Evolutionary conservation across 805 yeast genomes (phyloP), one percentile per base, ranked within the genome.

Genomic region (Priceomyces fermenticarens): DNA sequence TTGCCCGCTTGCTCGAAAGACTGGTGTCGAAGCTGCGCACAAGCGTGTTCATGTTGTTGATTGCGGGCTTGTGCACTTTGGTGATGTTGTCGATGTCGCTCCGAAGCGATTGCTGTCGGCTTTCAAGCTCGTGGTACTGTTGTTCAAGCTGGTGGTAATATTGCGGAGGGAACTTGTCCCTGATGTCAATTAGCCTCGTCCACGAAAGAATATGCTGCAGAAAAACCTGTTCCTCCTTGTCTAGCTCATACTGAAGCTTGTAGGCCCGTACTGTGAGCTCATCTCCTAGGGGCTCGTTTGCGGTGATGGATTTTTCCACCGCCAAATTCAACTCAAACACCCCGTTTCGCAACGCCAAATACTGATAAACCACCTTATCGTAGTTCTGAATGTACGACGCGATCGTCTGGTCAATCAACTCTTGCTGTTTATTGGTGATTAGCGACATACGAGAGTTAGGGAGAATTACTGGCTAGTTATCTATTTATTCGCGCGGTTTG

Each of bases 341-440:
- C 11, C 63, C 65, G 41, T 60, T 66, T 37, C 75, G 49, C 9
- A 65, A 40, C 30, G 55, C 53, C 30, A 67, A 51, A 39, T 70
- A 70, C 41, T 58, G 65, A 6, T 49, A 34, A 2, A 67, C 55
- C 9, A 55, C 40, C 38, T 60, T 63, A 40, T 70, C 74, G 44
- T 63, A 57, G 35, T 55, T 58, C 36, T 53, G 50, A 29, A 67
- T 56, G 43, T 54, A 57, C 37, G 55, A 59, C 6, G 51, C 16
- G 8, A 65, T 55, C 2, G 67, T 48, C 31, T 54, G 58, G 23
- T 65, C 70, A 2, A 67, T 59, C 36, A 65, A 46, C 23, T 51
- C 56, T 44, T 62, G 70, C 40, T 66, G 70, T 38, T 54, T 60
- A 29, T 47, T 50, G 11, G 58, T 57, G 12, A 55, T 49, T 32